A percentile compares a stretch with the other conserved stretches of the same genome.
Evolutionary conservation across 805 yeast species (phyloP).

Genomic region (Ogataea pignaliae): DNA sequence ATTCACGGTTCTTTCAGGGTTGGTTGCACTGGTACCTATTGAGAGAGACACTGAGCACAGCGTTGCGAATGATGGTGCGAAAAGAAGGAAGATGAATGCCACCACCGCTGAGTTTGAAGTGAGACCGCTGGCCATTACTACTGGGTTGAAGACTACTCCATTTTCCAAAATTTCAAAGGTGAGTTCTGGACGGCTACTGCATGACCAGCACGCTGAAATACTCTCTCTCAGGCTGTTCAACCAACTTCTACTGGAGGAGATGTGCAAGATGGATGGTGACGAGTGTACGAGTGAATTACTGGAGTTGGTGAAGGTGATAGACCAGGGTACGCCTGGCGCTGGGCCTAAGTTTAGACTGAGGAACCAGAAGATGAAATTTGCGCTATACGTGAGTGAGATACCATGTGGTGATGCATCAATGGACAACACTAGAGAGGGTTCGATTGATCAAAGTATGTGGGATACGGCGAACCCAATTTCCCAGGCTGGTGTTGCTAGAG

Average conservation of each 20-base stretch:
- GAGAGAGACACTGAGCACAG: background rate
- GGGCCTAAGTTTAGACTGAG: slow-evolving; percentile 29
- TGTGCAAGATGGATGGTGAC: slow-evolving; percentile 18
- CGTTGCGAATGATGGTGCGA: slow-evolving; percentile 10
- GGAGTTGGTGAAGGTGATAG: slow-evolving; percentile 8
- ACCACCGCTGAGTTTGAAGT: slow-evolving; percentile 10
- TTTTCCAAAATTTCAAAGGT: slow-evolving; percentile 35
- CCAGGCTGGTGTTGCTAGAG: slow-evolving; percentile 40
- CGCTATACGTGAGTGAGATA: slow-evolving; percentile 63
- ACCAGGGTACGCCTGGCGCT: background rate
- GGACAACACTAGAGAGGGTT: slow-evolving; percentile 32
- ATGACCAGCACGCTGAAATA: slow-evolving; percentile 90
- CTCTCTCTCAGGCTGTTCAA: slow-evolving; percentile 71
- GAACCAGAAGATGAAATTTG: slow-evolving; percentile 37
- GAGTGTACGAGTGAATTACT: slow-evolving; percentile 9
- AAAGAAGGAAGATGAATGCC: slow-evolving; percentile 4
- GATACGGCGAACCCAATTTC: slow-evolving; percentile 3
- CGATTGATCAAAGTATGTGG: slow-evolving; percentile 16
- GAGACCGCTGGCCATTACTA: slow-evolving; percentile 49
- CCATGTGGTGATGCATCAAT: slow-evolving; percentile 93
- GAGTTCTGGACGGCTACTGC: slow-evolving; percentile 57
- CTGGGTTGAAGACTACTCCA: slow-evolving; percentile 83
- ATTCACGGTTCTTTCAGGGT: slow-evolving; percentile 81
- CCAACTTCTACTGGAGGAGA: slow-evolving; percentile 48
- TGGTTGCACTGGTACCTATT: slow-evolving; percentile 41